phyloP scores from a whole-genome alignment of 495 filamentous ascomycete genomes.

The Penicillium verhagenii region DNA sequence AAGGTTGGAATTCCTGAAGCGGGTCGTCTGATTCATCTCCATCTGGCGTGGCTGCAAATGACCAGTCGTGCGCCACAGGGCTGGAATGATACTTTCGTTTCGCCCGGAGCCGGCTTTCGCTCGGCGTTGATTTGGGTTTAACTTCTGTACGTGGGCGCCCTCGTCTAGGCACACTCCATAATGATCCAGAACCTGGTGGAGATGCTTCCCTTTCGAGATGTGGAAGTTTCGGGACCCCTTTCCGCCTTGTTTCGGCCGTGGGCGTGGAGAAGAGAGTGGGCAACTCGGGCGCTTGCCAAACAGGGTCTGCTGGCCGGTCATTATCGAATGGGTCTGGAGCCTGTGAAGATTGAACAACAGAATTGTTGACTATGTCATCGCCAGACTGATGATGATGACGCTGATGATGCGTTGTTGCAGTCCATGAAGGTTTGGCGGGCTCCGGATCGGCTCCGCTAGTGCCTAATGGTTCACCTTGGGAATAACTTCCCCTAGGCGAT shows the following conservation, averaged over 20 bases:
- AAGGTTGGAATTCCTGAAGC: slow-evolving; percentile 41
- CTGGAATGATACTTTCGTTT: slow-evolving; percentile 36
- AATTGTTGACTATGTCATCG: not conserved
- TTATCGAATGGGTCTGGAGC: slow-evolving; percentile 4
- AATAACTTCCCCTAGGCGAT: not conserved
- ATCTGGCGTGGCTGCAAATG: slow-evolving; percentile 38
- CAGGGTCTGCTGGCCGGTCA: slow-evolving; percentile 13
- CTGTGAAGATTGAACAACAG: not conserved
- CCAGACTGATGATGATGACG: not conserved
- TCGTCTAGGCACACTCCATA: slow-evolving; percentile 37
- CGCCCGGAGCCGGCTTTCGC: slow-evolving; percentile 18
- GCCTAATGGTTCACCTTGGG: not conserved
- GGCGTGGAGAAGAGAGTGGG: slow-evolving; percentile 37
- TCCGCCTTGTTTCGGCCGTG: slow-evolving; percentile 18
- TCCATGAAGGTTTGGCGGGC: not conserved
- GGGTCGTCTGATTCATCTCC: slow-evolving; percentile 49
- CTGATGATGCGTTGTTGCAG: not conserved
- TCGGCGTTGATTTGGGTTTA: slow-evolving; percentile 22
- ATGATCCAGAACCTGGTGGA: slow-evolving; percentile 37
- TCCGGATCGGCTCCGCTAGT: not conserved
- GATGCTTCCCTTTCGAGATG: slow-evolving; percentile 24
- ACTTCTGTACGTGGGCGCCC: slow-evolving; percentile 25
- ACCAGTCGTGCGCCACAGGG: slow-evolving; percentile 44
- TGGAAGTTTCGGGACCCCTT: slow-evolving; percentile 16
- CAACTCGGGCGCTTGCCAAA: slow-evolving; percentile 45